Evolutionary conservation across 78 protist species (phyloP).

Genomic region (Mantamonas sphyraenae): DNA sequence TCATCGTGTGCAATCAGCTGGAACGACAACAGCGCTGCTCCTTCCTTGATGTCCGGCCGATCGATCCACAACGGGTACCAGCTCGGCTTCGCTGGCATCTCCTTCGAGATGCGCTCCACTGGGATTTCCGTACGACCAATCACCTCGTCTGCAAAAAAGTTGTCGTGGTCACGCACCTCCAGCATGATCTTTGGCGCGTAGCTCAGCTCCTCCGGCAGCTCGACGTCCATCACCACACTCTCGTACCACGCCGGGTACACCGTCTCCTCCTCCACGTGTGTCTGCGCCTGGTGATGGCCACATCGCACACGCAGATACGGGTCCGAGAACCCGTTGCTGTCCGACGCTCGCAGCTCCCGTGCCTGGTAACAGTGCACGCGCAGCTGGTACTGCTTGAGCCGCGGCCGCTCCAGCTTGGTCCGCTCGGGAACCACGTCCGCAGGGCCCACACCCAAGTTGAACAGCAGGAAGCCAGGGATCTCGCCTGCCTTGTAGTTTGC

Average conservation of each 20-base stretch:
- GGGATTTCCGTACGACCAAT: no score
- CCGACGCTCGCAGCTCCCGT: constrained; percentile 22
- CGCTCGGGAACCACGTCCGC: constrained; percentile 1
- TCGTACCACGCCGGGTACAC: constrained; percentile 20
- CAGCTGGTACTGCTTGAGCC: constrained; percentile 1
- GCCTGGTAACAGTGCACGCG: constrained; percentile 28
- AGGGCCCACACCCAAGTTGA: background rate
- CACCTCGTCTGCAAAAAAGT: no score
- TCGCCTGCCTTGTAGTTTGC: background rate
- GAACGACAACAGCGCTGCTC: no score
- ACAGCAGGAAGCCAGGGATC: constrained; percentile 16
- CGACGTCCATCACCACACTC: constrained; percentile 3
- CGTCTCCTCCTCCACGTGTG: constrained; percentile 18
- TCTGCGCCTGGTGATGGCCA: background rate
- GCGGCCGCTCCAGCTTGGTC: background rate
- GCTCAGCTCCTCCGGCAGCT: constrained; percentile 4
- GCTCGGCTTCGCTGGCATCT: no score
- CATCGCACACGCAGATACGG: constrained; percentile 8
- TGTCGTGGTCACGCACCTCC: no score
- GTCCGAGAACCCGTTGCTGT: constrained; percentile 14
- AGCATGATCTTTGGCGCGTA: no score
- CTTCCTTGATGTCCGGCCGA: no score
- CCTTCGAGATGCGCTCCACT: no score
- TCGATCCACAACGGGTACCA: no score
- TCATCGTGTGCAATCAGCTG: no score